These are phyloP conservation scores for Globisporangium megalacanthum DNA, from an alignment of 352 stramenopile genomes.

Conservation along the genomic window DNA sequence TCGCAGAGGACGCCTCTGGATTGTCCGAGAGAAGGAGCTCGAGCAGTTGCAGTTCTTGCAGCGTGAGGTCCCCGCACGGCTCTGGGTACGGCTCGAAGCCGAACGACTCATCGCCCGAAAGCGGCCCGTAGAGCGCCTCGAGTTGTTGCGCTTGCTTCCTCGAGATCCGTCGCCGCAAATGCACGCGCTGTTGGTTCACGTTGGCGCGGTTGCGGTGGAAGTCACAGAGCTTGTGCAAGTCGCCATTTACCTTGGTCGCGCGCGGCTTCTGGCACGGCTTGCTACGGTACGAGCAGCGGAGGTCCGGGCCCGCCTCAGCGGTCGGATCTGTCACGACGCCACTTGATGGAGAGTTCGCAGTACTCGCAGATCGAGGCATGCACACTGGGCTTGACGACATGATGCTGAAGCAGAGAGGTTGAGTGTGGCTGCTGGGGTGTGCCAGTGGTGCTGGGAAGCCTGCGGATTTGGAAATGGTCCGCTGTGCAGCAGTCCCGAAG, in stretches of 20 bases:
- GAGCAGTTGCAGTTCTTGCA: slow-evolving; percentile 11
- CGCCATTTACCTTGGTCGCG: slow-evolving; percentile 38
- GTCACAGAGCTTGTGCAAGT: slow-evolving; percentile 36
- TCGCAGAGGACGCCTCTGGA: background rate
- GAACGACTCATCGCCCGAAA: slow-evolving; percentile 3
- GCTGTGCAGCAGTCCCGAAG: background rate
- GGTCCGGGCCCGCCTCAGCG: slow-evolving; percentile 2
- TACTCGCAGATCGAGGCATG: background rate
- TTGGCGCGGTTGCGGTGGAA: slow-evolving; percentile 39
- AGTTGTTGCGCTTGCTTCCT: slow-evolving; percentile 11
- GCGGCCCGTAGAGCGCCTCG: slow-evolving; percentile 7
- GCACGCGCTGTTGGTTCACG: slow-evolving; percentile 36
- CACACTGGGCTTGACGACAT: background rate
- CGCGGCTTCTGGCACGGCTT: slow-evolving; percentile 30
- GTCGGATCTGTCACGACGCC: background rate
- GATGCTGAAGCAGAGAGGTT: background rate
- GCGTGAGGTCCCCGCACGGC: slow-evolving; percentile 11
- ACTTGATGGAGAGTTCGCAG: background rate
- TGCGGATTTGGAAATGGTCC: slow-evolving; percentile 3
- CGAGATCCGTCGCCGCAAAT: slow-evolving; percentile 20
- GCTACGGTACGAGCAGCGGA: slow-evolving; percentile 28
- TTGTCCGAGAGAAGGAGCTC: slow-evolving; percentile 13
- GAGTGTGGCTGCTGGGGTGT: background rate
- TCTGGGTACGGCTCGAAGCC: slow-evolving; percentile 7
- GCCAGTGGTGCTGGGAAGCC: background rate